Evolutionary conservation across 2,329 filamentous ascomycete species (phyloP).

Genomic region (Capronia epimyces): DNA sequence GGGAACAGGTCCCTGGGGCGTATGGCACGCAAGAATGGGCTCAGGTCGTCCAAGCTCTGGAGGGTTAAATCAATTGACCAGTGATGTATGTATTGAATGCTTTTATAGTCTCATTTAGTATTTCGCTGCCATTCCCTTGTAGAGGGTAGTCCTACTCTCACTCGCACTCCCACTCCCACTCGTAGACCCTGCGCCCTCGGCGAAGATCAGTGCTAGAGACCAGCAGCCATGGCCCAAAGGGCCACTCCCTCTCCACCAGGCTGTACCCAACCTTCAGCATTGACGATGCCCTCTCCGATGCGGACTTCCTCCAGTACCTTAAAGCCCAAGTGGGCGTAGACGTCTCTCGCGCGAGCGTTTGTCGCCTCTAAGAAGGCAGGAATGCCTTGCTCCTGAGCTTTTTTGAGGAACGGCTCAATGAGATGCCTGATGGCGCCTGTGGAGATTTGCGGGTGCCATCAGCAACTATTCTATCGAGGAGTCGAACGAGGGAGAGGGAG

Average conservation of each 20-base stretch:
- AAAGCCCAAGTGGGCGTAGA: conserved; percentile 26
- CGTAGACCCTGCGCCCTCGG: too few relatives aligned
- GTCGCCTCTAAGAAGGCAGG: conserved; percentile 27
- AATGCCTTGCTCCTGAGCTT: conserved; percentile 14
- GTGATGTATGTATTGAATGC: background rate
- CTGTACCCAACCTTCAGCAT: conserved; percentile 15
- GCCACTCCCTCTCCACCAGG: conserved; percentile 13
- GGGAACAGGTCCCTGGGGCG: conserved; percentile 41
- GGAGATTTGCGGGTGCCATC: background rate
- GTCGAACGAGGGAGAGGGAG: background rate
- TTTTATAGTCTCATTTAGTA: too few relatives aligned
- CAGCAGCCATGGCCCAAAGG: conserved; percentile 15
- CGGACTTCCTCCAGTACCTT: conserved; percentile 14
- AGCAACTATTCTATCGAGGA: background rate
- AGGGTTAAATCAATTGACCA: conserved; percentile 28
- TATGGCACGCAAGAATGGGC: conserved; percentile 44
- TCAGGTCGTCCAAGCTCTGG: conserved; percentile 44
- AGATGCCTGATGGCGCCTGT: conserved; percentile 20
- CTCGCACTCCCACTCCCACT: too few relatives aligned
- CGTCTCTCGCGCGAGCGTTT: conserved; percentile 19
- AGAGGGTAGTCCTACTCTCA: too few relatives aligned
- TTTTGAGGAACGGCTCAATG: conserved; percentile 22
- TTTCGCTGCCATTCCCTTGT: too few relatives aligned
- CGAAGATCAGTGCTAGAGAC: background rate
- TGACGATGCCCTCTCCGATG: conserved; percentile 20